Evolutionary conservation across 2,329 filamentous ascomycete species (phyloP), one percentile per base, ranked within the genome.

Genomic region (Cladophialophora yegresii): DNA sequence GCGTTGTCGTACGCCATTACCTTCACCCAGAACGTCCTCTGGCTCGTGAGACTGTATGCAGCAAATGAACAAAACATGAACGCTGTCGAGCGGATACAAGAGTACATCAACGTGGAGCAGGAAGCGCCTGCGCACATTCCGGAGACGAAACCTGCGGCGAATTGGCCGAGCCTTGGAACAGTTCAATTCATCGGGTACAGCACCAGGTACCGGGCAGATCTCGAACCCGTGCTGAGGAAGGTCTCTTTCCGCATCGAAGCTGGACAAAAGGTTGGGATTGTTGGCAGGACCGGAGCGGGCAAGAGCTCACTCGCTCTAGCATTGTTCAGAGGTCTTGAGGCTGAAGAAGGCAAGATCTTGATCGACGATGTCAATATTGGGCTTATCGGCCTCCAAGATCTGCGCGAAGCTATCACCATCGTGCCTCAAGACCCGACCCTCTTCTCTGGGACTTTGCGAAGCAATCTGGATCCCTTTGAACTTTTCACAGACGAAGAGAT

Each of bases 1-100:
- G 96, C 95, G 4, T 82, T 99, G 72, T 96, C 92, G 57, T 99
- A 99, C 73, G 95, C 95, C 16, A 91, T 99, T 71, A 93, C 91
- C 1, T 99, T 99, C 73, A 96, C 93, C 0, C 95, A 99, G 76
- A 98, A 96, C 70, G 90, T 99, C 6, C 80, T 99, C 20, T 99
- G 95, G 95, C 87, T 98, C 61, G 93, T 99, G 32, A 89, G 95
- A 54, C 83, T 97, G 13, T 99, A 99, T 76, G 89, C 93, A 0
- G 87, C 91, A 74, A 97, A 98, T 73, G 95, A 99, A 79, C 95
- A 99, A 78, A 98, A 97, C 78, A 98, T 99, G 95, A 99, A 99
- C 78, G 93, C 93, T 2, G 93, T 98, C 55, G 95, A 99, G 79
- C 91, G 95, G 73, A 89, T 99, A 74, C 96, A 96, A 80, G 95